phyloP scores from a whole-genome alignment of 495 filamentous ascomycete genomes.

The Hypoxylon intermedium region DNA sequence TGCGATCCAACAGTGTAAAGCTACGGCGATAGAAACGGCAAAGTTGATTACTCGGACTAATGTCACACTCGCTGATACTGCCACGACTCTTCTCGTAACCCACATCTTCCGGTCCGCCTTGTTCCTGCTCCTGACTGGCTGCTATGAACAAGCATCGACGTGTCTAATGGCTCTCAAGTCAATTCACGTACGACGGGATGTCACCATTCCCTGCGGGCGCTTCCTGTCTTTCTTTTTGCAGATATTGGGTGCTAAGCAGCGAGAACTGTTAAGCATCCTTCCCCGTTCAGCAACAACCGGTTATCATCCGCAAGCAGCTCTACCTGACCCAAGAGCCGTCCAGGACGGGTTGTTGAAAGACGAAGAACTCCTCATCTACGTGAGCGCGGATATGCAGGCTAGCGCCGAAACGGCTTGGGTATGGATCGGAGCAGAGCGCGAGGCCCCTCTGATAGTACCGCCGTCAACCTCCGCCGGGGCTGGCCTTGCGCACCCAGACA shows the following conservation, averaged over 20 bases:
- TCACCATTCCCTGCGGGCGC: conserved; percentile 81
- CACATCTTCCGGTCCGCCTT: conserved; percentile 92
- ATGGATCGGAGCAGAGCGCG: conserved; percentile 74
- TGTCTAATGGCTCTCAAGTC: conserved; percentile 75
- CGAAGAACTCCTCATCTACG: conserved; percentile 89
- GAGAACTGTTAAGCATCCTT: conserved; percentile 51
- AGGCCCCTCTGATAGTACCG: conserved; percentile 36
- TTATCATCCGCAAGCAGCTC: conserved; percentile 33
- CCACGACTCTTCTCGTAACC: conserved; percentile 66
- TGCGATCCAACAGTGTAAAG: conserved; percentile 80
- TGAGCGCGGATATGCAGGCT: conserved; percentile 90
- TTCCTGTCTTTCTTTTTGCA: conserved; percentile 84
- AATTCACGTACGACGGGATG: conserved; percentile 71
- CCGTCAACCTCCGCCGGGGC: conserved; percentile 26
- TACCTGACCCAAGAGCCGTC: conserved; percentile 37
- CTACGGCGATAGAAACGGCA: conserved; percentile 77
- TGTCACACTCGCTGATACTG: conserved; percentile 49
- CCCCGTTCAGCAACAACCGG: conserved; percentile 34
- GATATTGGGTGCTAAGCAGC: conserved; percentile 65
- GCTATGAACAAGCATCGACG: conserved; percentile 72
- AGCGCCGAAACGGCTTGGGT: conserved; percentile 80
- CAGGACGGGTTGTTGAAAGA: conserved; percentile 69
- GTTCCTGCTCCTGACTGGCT: conserved; percentile 75
- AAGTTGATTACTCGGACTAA: conserved; percentile 71
- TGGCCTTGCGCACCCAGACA: conserved; percentile 33